These are phyloP conservation scores for Pseudoscleropodium purum DNA, from an alignment of 225 moss, liverwort and hornwort species.

Conservation along the genomic window DNA sequence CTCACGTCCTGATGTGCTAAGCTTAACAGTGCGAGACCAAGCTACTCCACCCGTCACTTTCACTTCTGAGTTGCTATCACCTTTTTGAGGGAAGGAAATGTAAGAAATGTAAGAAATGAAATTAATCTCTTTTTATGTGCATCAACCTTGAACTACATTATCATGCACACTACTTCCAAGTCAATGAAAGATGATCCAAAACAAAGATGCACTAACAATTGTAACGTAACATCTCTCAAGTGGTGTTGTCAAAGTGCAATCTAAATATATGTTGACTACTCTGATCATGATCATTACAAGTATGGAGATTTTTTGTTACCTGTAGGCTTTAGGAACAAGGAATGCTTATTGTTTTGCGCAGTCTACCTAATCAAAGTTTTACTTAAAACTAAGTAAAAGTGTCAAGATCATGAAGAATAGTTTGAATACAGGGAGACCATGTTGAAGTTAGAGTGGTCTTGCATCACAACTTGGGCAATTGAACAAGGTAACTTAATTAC, in stretches of 20 bases:
- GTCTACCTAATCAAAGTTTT: not conserved
- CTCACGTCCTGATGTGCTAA: conserved; percentile 57
- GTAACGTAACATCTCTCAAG: not conserved
- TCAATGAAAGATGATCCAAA: not conserved
- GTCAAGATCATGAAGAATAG: not conserved
- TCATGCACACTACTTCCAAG: no score
- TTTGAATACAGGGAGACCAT: no score
- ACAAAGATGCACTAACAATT: no score
- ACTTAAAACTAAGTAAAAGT: rapidly evolving
- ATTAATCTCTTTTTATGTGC: not conserved
- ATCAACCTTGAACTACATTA: no score
- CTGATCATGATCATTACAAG: not conserved
- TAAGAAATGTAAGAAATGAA: not conserved
- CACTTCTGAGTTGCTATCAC: conserved; percentile 10
- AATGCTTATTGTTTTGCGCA: not conserved
- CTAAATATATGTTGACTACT: no score
- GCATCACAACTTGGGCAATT: no score
- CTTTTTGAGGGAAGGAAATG: conserved; percentile 12
- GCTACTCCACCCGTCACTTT: conserved; percentile 42
- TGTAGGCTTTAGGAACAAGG: no score
- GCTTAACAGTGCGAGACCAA: conserved; percentile 51
- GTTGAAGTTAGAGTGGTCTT: no score
- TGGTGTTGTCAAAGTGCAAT: no score
- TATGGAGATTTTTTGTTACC: not conserved
- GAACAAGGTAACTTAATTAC: no score